A percentile compares a stretch with the other conserved stretches of the same genome.
phyloP scores from a whole-genome alignment of 768 basidiomycete species.

The Erythrobasidium yunnanense region DNA sequence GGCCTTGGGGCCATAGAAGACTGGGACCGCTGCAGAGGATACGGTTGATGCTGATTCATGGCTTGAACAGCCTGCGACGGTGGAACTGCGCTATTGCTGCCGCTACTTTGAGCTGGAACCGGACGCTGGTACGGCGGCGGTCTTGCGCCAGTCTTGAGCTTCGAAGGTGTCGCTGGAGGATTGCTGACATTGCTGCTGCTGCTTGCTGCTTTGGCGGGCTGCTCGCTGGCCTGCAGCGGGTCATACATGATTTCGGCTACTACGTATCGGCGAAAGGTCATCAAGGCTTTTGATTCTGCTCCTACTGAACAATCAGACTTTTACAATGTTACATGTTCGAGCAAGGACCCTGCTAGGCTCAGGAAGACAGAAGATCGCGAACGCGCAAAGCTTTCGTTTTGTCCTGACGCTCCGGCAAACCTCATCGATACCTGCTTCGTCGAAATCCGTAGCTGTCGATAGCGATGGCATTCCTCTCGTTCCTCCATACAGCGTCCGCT shows the following conservation, averaged over 20 bases:
- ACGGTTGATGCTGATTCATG: neutral
- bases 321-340: neutral
- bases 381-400: neutral
- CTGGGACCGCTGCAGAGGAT: constrained; percentile 12
- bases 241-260: neutral
- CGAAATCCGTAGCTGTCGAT: constrained; percentile 24
- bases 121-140: constrained; percentile 8
- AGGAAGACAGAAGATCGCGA: neutral
- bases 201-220: neutral
- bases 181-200: neutral
- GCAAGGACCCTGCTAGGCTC: neutral
- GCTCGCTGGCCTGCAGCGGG: constrained; percentile 8
- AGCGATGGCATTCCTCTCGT: constrained; percentile 28
- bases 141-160: neutral
- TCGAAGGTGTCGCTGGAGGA: constrained; percentile 22
- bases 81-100: constrained; percentile 1
- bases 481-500: constrained; percentile 26
- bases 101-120: neutral
- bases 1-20: constrained; percentile 19
- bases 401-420: neutral
- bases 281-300: neutral
- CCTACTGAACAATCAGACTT: neutral
- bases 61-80: neutral
- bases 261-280: neutral
- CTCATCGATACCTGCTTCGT: neutral